Base-by-base conservation (phyloP, 139 green algal species). In the Tetradesmus obliquus region DNA sequence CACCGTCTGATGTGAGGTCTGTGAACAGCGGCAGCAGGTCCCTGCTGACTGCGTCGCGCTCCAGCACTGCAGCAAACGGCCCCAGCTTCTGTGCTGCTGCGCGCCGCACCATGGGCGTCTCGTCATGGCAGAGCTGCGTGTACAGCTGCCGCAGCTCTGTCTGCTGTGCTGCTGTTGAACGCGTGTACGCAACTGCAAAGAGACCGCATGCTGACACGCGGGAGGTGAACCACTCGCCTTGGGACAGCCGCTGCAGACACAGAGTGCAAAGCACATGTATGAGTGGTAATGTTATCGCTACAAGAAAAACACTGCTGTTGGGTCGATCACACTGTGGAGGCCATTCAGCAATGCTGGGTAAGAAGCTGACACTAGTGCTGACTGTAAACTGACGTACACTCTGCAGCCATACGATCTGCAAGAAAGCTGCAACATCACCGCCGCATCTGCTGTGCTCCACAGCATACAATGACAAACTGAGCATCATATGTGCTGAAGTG, bases 61-160 rank as follows among this genome's bases (percentile, higher is more conserved):
- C 97, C 54, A 98, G 92, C 4, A 92, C 94, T 76, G 95, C 94
- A 10, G 98, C 97, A 92, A 99, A 98, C 5, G 93, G 95, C 10
- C 97, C 97, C 32, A 99, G 93, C 90, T 98, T 97, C 76, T 98
- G 95, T 0, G 98, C 97, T 55, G 98, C 97, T 51, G 98, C 97
- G 0, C 98, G 93, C 51, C 98, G 94, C 9, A 99, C 98, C 98
- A 99, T 99, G 55, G 98, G 98, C 51, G 99, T 99, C 87, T 99
- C 98, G 89, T 99, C 98, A 19, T 96, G 95, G 94, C 96, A 98
- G 66, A 99, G 94, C 79, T 96, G 88, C 1, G 92, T 82, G 87
- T 97, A 99, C 54, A 97, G 72, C 9, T 93, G 89, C 32, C 97
- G 95, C 87, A 99, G 94, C 69, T 99, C 96, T 15, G 87, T 66